These are phyloP conservation scores for Fusarium sp. DNA, from an alignment of 2,329 filamentous ascomycete species.

Conservation along the genomic window DNA sequence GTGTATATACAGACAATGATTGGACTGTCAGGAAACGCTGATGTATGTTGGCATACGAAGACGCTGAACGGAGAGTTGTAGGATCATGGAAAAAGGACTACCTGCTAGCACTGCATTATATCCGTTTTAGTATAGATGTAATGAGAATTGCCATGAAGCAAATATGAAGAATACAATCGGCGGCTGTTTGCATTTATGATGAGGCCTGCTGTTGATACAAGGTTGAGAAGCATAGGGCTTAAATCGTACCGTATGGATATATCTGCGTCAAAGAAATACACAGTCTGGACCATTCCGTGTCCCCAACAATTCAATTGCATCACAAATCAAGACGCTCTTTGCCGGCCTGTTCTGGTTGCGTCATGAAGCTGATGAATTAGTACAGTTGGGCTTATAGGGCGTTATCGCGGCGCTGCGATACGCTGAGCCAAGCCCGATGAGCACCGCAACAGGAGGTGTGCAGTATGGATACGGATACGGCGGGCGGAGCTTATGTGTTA, in stretches of 20 bases:
- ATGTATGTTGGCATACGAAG: neutral
- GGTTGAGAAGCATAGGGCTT: neutral
- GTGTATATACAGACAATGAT: slow-evolving; percentile 31
- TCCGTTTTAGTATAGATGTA: slow-evolving; percentile 27
- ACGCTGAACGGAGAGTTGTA: slow-evolving; percentile 16
- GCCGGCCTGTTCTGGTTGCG: slow-evolving; percentile 40
- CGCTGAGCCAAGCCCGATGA: slow-evolving; percentile 34
- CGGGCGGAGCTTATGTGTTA: slow-evolving; percentile 1
- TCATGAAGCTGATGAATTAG: slow-evolving; percentile 38
- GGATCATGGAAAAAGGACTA: slow-evolving; percentile 17
- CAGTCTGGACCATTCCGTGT: neutral
- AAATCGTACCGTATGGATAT: neutral
- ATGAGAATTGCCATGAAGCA: slow-evolving; percentile 25
- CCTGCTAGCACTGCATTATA: slow-evolving; percentile 11
- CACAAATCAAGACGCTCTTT: slow-evolving; percentile 7
- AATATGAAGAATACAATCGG: neutral
- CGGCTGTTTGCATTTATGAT: neutral
- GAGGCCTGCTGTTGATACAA: neutral
- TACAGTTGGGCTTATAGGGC: slow-evolving; percentile 29
- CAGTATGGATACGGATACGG: slow-evolving; percentile 8
- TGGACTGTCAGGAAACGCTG: slow-evolving; percentile 12
- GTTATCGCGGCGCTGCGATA: slow-evolving; percentile 42
- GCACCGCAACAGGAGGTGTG: slow-evolving; percentile 11
- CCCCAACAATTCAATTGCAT: slow-evolving; percentile 19
- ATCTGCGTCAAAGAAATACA: neutral